These are phyloP conservation scores for Pythium vanterpoolii DNA, from an alignment of 352 stramenopile genomes.

Conservation along the genomic window DNA sequence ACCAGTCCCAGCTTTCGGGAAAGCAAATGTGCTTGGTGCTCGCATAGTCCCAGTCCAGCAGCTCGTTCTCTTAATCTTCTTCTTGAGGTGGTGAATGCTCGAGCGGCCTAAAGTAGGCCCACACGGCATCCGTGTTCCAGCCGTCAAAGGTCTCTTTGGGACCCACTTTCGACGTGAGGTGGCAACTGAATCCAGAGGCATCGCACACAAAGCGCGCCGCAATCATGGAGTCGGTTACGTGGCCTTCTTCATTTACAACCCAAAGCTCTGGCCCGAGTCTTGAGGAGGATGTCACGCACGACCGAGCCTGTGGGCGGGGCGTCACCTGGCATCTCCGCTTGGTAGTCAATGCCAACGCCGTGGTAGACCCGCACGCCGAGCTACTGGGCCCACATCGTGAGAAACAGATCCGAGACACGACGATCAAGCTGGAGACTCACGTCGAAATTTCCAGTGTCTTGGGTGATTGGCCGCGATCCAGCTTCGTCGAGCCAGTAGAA, in stretches of 20 bases:
- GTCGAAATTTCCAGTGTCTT: conserved; percentile 1
- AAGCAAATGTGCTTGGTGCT: conserved; percentile 10
- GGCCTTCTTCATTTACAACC: not conserved
- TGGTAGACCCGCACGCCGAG: conserved; percentile 14
- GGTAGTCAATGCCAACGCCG: conserved; percentile 8
- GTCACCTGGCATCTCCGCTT: conserved; percentile 1
- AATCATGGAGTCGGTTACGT: not conserved
- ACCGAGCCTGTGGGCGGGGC: not conserved
- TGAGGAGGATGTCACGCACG: conserved; percentile 1
- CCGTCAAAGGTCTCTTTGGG: conserved; percentile 1
- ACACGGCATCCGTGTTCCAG: conserved; percentile 11
- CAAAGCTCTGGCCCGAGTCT: not conserved
- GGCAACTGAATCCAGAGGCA: not conserved
- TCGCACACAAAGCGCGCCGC: conserved; percentile 12
- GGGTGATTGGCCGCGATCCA: not conserved
- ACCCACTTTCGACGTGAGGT: conserved; percentile 5
- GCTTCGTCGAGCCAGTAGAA: conserved; percentile 5
- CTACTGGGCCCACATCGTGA: conserved; percentile 11
- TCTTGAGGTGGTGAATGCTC: not conserved
- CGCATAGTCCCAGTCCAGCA: conserved; percentile 3
- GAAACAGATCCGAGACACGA: conserved; percentile 9
- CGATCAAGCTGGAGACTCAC: conserved; percentile 6
- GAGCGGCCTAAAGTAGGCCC: conserved; percentile 13
- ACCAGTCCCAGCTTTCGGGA: conserved; percentile 12
- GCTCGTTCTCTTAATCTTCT: not conserved